Conservation (phyloP, 1,284 basidiomycete species). For the Cutaneotrichosporon curvatum region DNA sequence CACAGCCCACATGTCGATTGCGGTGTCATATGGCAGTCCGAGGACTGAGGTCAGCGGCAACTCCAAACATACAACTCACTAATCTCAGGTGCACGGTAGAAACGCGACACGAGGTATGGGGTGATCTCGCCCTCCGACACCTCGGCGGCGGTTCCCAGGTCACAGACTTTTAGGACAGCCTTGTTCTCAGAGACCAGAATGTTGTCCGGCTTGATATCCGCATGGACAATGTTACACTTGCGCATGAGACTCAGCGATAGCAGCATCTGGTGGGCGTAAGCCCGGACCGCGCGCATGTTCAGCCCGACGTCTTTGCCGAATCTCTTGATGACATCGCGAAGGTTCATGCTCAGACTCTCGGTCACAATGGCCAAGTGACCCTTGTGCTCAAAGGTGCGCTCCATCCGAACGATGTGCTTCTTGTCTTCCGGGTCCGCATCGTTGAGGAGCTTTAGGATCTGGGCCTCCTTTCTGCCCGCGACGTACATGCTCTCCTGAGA, state of each 20-base stretch:
- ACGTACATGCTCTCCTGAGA: slow-evolving; percentile 98
- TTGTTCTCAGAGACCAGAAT: slow-evolving; percentile 93
- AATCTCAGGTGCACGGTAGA: slow-evolving; percentile 98
- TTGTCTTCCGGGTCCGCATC: slow-evolving; percentile 92
- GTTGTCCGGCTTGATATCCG: slow-evolving; percentile 97
- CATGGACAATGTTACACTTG: slow-evolving; percentile 91
- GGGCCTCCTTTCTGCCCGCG: slow-evolving; percentile 86
- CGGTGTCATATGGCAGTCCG: slow-evolving; percentile 86
- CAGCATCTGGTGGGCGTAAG: slow-evolving; percentile 95
- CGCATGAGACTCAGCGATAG: slow-evolving; percentile 74
- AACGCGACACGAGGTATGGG: slow-evolving; percentile 93
- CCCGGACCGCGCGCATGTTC: slow-evolving; percentile 92
- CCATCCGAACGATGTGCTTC: slow-evolving; percentile 86
- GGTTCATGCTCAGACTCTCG: slow-evolving; percentile 92
- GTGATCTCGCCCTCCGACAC: slow-evolving; percentile 86
- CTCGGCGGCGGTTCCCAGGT: slow-evolving; percentile 91
- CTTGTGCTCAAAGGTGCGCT: slow-evolving; percentile 90
- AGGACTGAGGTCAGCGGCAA: slow-evolving; percentile 62
- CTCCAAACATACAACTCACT: slow-evolving; percentile 55
- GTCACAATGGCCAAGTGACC: slow-evolving; percentile 97
- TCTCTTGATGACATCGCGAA: slow-evolving; percentile 96
- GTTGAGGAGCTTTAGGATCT: slow-evolving; percentile 76
- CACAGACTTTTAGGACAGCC: slow-evolving; percentile 87
- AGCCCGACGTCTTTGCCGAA: slow-evolving; percentile 98
- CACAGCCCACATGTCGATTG: slow-evolving; percentile 94